Percentiles rank a stretch among this genome's conserved stretches.
These are phyloP conservation scores for Trypanosoma vivax DNA, from an alignment of 208 protist genomes.

Conservation along the genomic window DNA sequence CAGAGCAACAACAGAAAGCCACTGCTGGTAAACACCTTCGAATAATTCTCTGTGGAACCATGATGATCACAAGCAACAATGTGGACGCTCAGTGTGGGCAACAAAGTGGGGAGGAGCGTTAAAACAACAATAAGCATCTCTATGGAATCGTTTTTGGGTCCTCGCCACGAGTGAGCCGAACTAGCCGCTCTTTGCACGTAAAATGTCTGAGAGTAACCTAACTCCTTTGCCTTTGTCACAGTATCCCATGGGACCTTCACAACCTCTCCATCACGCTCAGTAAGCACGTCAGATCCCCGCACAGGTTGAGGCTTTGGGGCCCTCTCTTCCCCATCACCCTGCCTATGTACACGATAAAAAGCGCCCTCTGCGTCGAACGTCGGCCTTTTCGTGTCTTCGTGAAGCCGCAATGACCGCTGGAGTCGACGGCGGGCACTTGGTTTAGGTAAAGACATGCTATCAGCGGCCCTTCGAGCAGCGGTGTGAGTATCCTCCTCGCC, in stretches of 20 bases:
- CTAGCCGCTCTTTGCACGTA: constrained; percentile 76
- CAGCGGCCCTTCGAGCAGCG: neutral
- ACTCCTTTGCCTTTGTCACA: constrained; percentile 51
- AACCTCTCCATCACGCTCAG: constrained; percentile 21
- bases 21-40: neutral
- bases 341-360: constrained; percentile 73
- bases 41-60: too few species aligned
- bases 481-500: neutral
- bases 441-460: neutral
- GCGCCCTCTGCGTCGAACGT: constrained; percentile 86
- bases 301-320: constrained; percentile 52
- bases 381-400: constrained; percentile 68
- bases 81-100: too few species aligned
- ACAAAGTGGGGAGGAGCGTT: neutral
- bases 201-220: constrained; percentile 66
- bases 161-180: constrained; percentile 80
- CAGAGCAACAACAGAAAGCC: neutral
- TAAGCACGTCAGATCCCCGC: constrained; percentile 48
- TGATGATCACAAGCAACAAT: too few species aligned
- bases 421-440: constrained; percentile 53
- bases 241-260: constrained; percentile 85
- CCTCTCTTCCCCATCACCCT: constrained; percentile 42
- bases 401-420: constrained; percentile 52
- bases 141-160: constrained; percentile 80
- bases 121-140: neutral